Conservation (phyloP, 257 asterid species). For the Cynanchum wilfordii region DNA sequence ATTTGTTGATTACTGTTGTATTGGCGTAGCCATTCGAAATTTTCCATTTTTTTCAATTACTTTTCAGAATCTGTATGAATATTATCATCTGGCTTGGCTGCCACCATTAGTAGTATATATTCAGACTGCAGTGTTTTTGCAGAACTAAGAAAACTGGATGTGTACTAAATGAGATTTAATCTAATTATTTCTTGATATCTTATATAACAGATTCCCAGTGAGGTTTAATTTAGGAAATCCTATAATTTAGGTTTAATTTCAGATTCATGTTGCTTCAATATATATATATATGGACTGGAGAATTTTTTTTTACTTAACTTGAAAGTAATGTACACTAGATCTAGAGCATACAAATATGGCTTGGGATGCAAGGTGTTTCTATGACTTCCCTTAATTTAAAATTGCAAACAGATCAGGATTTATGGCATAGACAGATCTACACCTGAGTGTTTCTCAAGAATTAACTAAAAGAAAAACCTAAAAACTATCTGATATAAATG, state of each 20-base stretch:
- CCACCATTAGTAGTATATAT: background rate
- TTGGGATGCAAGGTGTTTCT: background rate
- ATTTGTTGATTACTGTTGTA: background rate
- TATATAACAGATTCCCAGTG: too few relatives aligned
- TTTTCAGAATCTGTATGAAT: background rate
- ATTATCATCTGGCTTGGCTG: background rate
- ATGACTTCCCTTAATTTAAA: background rate
- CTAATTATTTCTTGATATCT: background rate
- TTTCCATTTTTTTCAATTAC: background rate
- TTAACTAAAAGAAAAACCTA: background rate
- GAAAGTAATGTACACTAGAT: background rate
- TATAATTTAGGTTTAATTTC: too few relatives aligned
- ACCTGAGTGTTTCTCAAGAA: too few relatives aligned
- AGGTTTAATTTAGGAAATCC: background rate
- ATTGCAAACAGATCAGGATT: background rate
- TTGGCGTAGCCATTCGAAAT: background rate
- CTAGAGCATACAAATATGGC: background rate
- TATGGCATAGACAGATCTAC: background rate
- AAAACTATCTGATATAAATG: background rate
- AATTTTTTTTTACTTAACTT: background rate
- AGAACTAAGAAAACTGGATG: background rate
- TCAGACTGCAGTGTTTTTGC: background rate
- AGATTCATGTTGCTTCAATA: too few relatives aligned
- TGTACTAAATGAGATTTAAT: background rate
- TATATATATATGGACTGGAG: background rate